Conservation (phyloP, 2,329 filamentous ascomycete genomes). For the Fusarium sp. region DNA sequence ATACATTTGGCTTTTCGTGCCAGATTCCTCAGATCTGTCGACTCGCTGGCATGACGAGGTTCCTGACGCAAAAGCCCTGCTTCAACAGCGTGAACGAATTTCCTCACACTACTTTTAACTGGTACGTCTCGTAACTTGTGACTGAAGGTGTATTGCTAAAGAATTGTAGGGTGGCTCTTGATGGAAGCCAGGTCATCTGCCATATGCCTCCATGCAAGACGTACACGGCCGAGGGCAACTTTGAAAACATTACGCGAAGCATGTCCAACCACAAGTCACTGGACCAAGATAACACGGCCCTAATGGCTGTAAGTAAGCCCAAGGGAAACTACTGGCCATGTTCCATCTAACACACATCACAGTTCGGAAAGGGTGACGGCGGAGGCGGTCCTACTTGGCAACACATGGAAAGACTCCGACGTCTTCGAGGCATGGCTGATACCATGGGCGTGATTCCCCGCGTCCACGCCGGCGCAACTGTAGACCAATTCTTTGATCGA, state of each 20-base stretch:
- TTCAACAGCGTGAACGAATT: conserved; percentile 99
- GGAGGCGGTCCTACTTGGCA: conserved; percentile 95
- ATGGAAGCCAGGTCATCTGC: conserved; percentile 96
- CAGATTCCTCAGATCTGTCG: conserved; percentile 96
- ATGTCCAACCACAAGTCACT: conserved; percentile 95
- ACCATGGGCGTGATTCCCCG: conserved; percentile 84
- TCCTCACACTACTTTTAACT: conserved; percentile 98
- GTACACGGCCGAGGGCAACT: conserved; percentile 94
- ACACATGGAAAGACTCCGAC: conserved; percentile 93
- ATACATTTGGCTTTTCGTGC: conserved; percentile 97
- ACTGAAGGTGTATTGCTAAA: conserved; percentile 45
- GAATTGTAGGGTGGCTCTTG: conserved; percentile 81
- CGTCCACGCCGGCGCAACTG: conserved; percentile 89
- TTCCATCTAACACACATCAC: too few species aligned
- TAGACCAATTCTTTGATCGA: conserved; percentile 93
- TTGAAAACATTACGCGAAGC: conserved; percentile 93
- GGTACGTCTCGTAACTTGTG: too few species aligned
- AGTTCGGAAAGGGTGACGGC: conserved; percentile 95
- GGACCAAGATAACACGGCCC: conserved; percentile 90
- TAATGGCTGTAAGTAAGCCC: conserved; percentile 72
- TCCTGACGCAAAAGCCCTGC: conserved; percentile 98
- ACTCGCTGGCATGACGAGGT: conserved; percentile 94
- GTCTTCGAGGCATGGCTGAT: conserved; percentile 93
- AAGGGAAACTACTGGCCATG: too few species aligned
- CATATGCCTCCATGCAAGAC: conserved; percentile 98